Conservation (phyloP, 768 basidiomycete species). For the Leccinum variicolor region DNA sequence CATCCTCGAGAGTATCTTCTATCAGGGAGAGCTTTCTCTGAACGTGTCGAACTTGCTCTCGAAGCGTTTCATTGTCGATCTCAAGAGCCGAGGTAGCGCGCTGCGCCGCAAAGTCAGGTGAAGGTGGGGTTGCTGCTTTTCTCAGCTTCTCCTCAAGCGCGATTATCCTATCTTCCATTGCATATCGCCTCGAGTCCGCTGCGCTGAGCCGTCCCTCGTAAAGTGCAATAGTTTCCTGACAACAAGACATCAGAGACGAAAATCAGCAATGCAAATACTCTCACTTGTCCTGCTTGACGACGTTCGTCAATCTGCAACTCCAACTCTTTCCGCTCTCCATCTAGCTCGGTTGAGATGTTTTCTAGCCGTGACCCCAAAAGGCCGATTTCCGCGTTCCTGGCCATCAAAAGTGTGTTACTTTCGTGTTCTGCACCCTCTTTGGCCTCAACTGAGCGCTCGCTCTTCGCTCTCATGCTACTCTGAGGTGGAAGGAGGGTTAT, state of each 20-base stretch:
- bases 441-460: slow-evolving; percentile 39
- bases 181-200: slow-evolving; percentile 69
- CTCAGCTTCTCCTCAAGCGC: slow-evolving; percentile 52
- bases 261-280: slow-evolving; percentile 10
- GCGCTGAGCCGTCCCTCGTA: slow-evolving; percentile 86
- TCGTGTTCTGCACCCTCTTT: slow-evolving; percentile 51
- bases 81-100: slow-evolving; percentile 69
- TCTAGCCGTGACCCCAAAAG: slow-evolving; percentile 48
- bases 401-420: slow-evolving; percentile 45
- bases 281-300: slow-evolving; percentile 82
- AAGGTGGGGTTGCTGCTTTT: slow-evolving; percentile 28
- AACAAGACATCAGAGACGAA: neutral
- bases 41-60: slow-evolving; percentile 86
- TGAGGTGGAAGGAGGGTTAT: slow-evolving; percentile 25
- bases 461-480: slow-evolving; percentile 5
- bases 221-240: slow-evolving; percentile 87
- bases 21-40: slow-evolving; percentile 70
- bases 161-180: slow-evolving; percentile 65
- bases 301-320: slow-evolving; percentile 77
- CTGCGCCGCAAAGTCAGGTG: slow-evolving; percentile 34
- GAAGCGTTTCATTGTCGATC: slow-evolving; percentile 93
- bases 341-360: slow-evolving; percentile 44
- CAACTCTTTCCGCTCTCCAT: slow-evolving; percentile 65
- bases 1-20: slow-evolving; percentile 86
- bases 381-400: slow-evolving; percentile 60